Evolutionary conservation across 768 basidiomycete genomes (phyloP).

Genomic region (Pulveroboletus sp.): DNA sequence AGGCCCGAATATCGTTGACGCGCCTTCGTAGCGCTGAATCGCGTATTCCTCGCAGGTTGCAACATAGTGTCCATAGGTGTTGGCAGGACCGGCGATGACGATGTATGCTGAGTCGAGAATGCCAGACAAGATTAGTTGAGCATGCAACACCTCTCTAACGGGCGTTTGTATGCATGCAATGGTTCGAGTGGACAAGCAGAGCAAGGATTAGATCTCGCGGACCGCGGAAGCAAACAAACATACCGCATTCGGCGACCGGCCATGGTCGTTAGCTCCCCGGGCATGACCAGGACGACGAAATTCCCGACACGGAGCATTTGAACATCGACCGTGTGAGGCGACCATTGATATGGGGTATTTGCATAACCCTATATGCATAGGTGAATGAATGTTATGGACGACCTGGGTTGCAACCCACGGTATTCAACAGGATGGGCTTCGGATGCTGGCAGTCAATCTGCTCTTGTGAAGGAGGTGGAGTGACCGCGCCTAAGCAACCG

Average conservation of each 20-base stretch:
- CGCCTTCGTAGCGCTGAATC: constrained; percentile 78
- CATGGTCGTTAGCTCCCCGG: constrained; percentile 86
- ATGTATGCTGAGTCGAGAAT: constrained; percentile 72
- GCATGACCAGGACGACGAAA: constrained; percentile 71
- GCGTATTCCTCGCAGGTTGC: constrained; percentile 71
- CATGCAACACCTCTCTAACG: constrained; percentile 69
- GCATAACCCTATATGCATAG: constrained; percentile 52
- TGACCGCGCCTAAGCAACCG: too few species aligned
- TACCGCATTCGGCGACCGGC: constrained; percentile 72
- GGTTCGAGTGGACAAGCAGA: neutral
- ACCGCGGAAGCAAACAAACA: constrained; percentile 15
- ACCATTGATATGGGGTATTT: constrained; percentile 69
- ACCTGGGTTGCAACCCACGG: constrained; percentile 22
- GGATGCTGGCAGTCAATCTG: constrained; percentile 72
- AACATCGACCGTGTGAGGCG: constrained; percentile 67
- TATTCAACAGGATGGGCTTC: constrained; percentile 78
- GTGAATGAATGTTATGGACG: constrained; percentile 15
- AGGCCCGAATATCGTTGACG: constrained; percentile 74
- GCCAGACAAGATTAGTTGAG: constrained; percentile 58
- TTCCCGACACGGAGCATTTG: constrained; percentile 79
- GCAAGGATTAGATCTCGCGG: too few species aligned
- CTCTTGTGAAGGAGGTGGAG: constrained; percentile 57
- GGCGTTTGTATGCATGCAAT: neutral
- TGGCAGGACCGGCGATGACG: constrained; percentile 79
- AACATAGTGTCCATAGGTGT: constrained; percentile 75